A percentile compares a stretch with the other conserved stretches of the same genome.
Conservation (phyloP, 176 grass and related monocot species). For the Typha latifolia region DNA sequence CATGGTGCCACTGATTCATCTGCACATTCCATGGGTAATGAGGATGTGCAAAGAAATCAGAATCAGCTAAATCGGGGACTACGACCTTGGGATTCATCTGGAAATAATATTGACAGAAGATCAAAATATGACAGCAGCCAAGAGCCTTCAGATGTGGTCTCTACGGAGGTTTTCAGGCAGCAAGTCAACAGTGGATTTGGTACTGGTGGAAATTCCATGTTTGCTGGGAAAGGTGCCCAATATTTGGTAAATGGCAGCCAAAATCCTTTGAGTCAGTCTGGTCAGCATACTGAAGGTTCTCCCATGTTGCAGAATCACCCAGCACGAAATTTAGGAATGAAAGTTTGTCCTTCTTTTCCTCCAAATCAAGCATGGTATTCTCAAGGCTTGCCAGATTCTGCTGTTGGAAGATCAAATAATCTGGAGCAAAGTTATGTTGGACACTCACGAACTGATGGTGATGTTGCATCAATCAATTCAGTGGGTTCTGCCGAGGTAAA, state of each 20-base stretch:
- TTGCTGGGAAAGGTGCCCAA: neutral
- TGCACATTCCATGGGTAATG: neutral
- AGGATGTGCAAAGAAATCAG: slow-evolving; percentile 5
- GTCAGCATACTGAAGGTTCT: slow-evolving; percentile 8
- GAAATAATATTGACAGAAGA: neutral
- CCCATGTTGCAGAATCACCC: slow-evolving; percentile 1
- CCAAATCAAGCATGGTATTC: neutral
- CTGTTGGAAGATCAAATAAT: slow-evolving; percentile 15
- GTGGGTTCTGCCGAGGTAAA: slow-evolving; percentile 3
- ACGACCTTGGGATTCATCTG: slow-evolving; percentile 4
- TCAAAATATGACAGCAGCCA: slow-evolving; percentile 3
- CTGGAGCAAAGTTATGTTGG: neutral
- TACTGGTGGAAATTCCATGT: neutral
- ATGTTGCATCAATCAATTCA: neutral
- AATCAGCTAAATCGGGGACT: neutral
- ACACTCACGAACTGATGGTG: slow-evolving; percentile 3
- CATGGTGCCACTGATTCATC: neutral
- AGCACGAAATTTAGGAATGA: neutral
- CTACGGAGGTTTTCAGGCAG: neutral
- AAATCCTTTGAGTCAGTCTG: slow-evolving; percentile 1
- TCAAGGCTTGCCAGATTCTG: slow-evolving; percentile 1
- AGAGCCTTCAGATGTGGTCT: neutral
- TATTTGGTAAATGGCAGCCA: slow-evolving; percentile 1
- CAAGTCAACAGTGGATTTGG: too few species aligned
- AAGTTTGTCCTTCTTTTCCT: neutral